phyloP scores from a whole-genome alignment of 371 early-diverging fungal species.

The Dinochytrium kinnereticum region DNA sequence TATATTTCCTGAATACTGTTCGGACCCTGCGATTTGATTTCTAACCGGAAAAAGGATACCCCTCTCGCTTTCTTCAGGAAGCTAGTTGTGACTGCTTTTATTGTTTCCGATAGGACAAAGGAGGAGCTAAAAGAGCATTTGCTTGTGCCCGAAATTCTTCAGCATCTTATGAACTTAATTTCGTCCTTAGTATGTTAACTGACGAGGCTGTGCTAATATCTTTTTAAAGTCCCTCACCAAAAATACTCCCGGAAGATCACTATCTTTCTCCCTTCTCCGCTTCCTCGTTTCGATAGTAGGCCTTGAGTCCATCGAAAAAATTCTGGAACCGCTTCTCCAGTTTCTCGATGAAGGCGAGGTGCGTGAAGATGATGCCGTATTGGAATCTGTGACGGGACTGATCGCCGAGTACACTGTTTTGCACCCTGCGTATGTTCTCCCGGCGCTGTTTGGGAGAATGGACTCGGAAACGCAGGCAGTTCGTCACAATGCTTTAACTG shows the following conservation, averaged over 20 bases:
- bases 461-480: not conserved
- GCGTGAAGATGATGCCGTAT: not conserved
- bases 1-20: no score
- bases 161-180: not conserved
- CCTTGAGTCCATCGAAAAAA: not conserved
- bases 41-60: not conserved
- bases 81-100: not conserved
- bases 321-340: slow-evolving; percentile 12
- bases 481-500: not conserved
- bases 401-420: slow-evolving; percentile 1
- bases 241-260: not conserved
- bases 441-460: not conserved
- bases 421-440: not conserved
- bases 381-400: not conserved
- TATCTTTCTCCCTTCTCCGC: slow-evolving; percentile 1
- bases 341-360: not conserved
- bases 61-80: not conserved
- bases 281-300: not conserved
- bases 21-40: no score
- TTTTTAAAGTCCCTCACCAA: not conserved
- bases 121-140: not conserved
- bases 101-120: not conserved
- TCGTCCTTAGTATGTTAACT: not conserved
- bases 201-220: no score
- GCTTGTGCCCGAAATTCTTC: not conserved